Conservation (phyloP, 1,139 yeast species). For the Kodamaea anthophila region DNA sequence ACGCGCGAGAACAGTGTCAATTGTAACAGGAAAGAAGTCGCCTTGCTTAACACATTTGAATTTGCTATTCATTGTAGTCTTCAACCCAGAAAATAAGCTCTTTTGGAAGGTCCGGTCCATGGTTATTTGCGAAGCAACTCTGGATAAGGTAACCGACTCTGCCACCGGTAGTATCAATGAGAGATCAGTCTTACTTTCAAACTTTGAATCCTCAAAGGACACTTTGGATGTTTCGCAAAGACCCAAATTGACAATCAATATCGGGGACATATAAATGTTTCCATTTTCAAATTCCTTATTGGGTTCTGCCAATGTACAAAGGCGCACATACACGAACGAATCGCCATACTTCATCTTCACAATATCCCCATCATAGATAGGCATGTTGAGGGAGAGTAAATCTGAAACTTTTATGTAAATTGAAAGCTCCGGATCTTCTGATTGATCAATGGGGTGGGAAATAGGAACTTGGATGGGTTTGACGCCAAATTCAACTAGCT, state of each 20-base stretch:
- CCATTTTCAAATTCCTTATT: slow-evolving; percentile 34
- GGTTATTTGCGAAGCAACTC: slow-evolving; percentile 67
- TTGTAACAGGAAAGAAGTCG: slow-evolving; percentile 70
- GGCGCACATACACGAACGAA: slow-evolving; percentile 32
- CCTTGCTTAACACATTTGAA: slow-evolving; percentile 54
- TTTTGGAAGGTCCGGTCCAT: slow-evolving; percentile 62
- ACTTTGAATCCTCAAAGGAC: slow-evolving; percentile 11
- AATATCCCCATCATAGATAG: slow-evolving; percentile 63
- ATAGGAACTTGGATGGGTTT: slow-evolving; percentile 28
- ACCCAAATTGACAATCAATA: slow-evolving; percentile 49
- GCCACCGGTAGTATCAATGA: slow-evolving; percentile 17
- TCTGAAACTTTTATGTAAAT: slow-evolving; percentile 50
- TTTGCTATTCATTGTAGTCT: slow-evolving; percentile 53
- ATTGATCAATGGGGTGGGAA: slow-evolving; percentile 19
- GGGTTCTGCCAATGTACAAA: slow-evolving; percentile 64
- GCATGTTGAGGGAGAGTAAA: slow-evolving; percentile 49
- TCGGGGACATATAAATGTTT: slow-evolving; percentile 55
- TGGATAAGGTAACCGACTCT: slow-evolving; percentile 47
- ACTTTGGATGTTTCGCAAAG: slow-evolving; percentile 27
- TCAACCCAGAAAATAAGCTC: slow-evolving; percentile 57
- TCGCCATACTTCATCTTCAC: slow-evolving; percentile 32
- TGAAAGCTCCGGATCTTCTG: slow-evolving; percentile 40
- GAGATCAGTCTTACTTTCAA: slow-evolving; percentile 5
- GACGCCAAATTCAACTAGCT: slow-evolving; percentile 9
- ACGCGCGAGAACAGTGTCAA: slow-evolving; percentile 66